Evolutionary conservation across 306 rosid genomes (phyloP), one percentile per base, ranked within the genome.

Genomic region (Rosa lucieae): DNA sequence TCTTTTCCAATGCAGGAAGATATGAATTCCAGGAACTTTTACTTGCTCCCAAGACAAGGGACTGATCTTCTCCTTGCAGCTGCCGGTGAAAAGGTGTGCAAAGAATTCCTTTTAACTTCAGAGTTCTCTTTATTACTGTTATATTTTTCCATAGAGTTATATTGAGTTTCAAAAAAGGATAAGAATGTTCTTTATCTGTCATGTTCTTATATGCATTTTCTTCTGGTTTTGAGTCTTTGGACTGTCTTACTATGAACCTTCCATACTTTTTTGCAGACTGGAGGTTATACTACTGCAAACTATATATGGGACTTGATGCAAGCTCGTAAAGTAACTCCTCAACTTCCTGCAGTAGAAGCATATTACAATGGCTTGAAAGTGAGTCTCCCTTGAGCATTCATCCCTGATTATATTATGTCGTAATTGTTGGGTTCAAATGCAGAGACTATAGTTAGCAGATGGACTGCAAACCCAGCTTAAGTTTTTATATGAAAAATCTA

Each of bases 231-330:
- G 7, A 32, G 5, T 65, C 44, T 65, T 6, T 65, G 70, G 21
- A 72, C 53, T 10, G 66, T 49, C 51, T 51, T 49, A 10, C 47
- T 21, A 12, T n/a, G 20, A 72, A 47, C 15, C 72, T 83, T 29
- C 14, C 52, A 1, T 46, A 12, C 61, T 72, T 77, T 74, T 37
- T 67, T 68, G 75, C 86, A 95, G 99, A 87, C 92, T 8, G 99
- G 99, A 62, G 98, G 97, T 72, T 95, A 95, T 75, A 86, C 92
- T 11, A 86, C 85, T 79, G 99, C 98, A 51, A 95, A 95, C 91
- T 91, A 80, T 84, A 72, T 95, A 77, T 93, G 98, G 99, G 99
- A 95, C 86, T 73, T 90, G 83, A 85, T 95, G 98, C 94, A 70
- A 82, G 85, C 89, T 35, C 96, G 96, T 61, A 87, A 78, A 0